A percentile compares a stretch with the other conserved stretches of the same genome.
phyloP scores from a whole-genome alignment of 345 rosid species.

The Camelina neglecta region DNA sequence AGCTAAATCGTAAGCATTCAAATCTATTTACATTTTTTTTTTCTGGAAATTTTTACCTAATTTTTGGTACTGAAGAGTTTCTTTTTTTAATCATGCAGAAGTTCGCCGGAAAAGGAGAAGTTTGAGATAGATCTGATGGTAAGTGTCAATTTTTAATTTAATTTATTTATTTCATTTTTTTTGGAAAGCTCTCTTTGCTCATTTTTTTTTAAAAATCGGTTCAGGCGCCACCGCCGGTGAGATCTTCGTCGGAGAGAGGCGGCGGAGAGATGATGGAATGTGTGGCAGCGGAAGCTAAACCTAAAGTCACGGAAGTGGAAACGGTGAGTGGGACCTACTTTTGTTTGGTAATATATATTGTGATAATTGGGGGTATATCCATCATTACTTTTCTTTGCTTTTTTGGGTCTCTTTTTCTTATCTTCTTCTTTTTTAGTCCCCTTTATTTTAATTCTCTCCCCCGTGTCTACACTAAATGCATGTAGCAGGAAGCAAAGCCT shows the following conservation, averaged over 20 bases:
- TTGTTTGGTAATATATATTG: constrained; percentile 30
- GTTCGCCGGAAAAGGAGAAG: constrained; percentile 55
- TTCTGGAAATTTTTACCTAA: neutral
- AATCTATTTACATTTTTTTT: neutral
- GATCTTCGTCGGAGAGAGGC: constrained; percentile 88
- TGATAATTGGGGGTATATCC: constrained; percentile 36
- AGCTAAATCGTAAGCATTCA: constrained; percentile 63
- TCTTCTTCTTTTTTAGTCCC: constrained; percentile 20
- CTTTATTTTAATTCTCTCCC: constrained; percentile 13
- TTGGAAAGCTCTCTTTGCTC: too few species aligned
- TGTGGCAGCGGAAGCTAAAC: constrained; percentile 68
- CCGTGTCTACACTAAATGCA: constrained; percentile 12
- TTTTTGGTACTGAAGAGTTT: constrained; percentile 7
- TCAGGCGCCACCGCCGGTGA: constrained; percentile 87
- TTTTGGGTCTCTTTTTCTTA: constrained; percentile 35
- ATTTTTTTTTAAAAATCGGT: constrained; percentile 9
- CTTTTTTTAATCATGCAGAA: constrained; percentile 39
- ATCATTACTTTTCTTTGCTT: constrained; percentile 28
- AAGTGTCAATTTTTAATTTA: constrained; percentile 26
- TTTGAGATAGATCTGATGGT: constrained; percentile 99
- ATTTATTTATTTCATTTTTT: neutral
- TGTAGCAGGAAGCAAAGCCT: constrained; percentile 63
- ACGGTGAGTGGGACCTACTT: constrained; percentile 68
- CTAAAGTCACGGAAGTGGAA: constrained; percentile 58
- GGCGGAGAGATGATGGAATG: constrained; percentile 60